Evolutionary conservation across 192 early-diverging fungal species (phyloP).

Genomic region (Podila clonocystis): DNA sequence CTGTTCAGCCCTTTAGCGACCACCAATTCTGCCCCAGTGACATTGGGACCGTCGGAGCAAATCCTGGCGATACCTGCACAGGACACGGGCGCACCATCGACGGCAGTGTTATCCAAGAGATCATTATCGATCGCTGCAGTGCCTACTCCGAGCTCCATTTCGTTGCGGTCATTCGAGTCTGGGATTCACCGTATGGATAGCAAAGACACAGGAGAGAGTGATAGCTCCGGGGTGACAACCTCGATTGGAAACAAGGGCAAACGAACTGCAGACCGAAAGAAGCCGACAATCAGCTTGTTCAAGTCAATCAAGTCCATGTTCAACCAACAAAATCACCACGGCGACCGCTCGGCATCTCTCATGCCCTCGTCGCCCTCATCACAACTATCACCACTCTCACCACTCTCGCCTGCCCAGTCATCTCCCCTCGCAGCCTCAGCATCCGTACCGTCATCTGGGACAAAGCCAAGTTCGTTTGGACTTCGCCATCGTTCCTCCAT

Average conservation of each 20-base stretch:
- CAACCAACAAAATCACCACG: conserved; percentile 32
- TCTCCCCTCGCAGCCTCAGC: conserved; percentile 6
- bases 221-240: conserved; percentile 29
- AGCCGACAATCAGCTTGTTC: conserved; percentile 31
- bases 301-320: conserved; percentile 53
- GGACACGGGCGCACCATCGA: not conserved
- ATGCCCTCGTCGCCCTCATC: conserved; percentile 30
- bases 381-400: conserved; percentile 36
- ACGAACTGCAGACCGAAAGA: conserved; percentile 18
- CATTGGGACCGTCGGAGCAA: not conserved
- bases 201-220: conserved; percentile 41
- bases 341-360: conserved; percentile 17
- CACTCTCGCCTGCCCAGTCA: conserved; percentile 18
- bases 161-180: conserved; percentile 30
- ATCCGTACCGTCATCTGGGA: conserved; percentile 3
- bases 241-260: conserved; percentile 15
- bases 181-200: conserved; percentile 30
- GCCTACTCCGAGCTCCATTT: conserved; percentile 17
- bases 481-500: conserved; percentile 37
- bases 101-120: conserved; percentile 2
- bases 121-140: conserved; percentile 5
- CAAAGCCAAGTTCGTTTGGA: conserved; percentile 18
- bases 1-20: not conserved
- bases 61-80: not conserved
- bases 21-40: not conserved